A percentile compares a stretch with the other conserved stretches of the same genome.
Evolutionary conservation across 2,329 filamentous ascomycete species (phyloP).

Genomic region (Sporothrix euskadiensis): DNA sequence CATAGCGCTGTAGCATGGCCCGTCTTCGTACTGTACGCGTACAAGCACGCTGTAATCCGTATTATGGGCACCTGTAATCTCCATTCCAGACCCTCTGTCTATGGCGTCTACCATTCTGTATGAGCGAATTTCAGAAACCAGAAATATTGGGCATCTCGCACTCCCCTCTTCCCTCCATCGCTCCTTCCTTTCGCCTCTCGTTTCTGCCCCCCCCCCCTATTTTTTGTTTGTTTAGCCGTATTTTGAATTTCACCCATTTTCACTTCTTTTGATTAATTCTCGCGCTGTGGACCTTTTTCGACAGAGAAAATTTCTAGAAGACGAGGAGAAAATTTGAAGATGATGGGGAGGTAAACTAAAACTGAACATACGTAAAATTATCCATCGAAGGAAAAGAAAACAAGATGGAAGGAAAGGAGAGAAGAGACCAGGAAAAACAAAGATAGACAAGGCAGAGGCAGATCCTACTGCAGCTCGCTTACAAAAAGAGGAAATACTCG

Average conservation of each 20-base stretch:
- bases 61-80: not conserved
- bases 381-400: not conserved
- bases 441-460: not conserved
- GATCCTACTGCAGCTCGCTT: not conserved
- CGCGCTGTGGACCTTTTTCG: not conserved
- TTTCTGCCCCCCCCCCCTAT: not conserved
- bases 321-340: not conserved
- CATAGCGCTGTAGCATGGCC: not conserved
- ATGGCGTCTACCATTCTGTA: not conserved
- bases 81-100: not conserved
- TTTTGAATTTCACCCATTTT: not conserved
- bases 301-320: not conserved
- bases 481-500: not conserved
- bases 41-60: not conserved
- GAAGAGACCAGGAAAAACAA: not conserved
- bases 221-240: not conserved
- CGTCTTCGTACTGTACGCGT: not conserved
- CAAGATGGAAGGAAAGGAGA: not conserved
- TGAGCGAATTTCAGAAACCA: conserved; percentile 21
- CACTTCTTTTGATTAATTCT: conserved; percentile 19
- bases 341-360: not conserved
- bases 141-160: conserved; percentile 4
- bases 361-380: not conserved
- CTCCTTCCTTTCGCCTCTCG: not conserved
- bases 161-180: not conserved